These are phyloP conservation scores for Nicotiana attenuata DNA, from an alignment of 257 asterid genomes.

Conservation along the genomic window DNA sequence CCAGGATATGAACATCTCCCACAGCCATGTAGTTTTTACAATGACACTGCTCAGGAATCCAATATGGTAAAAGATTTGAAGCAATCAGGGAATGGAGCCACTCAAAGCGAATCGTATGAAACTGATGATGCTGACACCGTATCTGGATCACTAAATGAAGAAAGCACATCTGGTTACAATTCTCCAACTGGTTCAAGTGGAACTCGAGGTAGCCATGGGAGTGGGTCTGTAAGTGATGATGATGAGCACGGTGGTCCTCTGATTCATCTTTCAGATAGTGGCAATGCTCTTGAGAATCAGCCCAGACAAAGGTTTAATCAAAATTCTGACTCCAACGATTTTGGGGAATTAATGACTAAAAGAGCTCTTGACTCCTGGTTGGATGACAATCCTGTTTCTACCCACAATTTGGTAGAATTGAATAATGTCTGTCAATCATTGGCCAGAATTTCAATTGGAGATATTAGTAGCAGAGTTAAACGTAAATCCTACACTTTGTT, in stretches of 20 bases:
- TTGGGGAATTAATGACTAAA: conserved; percentile 69
- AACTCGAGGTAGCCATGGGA: conserved; percentile 31
- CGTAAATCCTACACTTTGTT: conserved; percentile 61
- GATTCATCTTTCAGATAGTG: conserved; percentile 74
- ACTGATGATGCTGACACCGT: conserved; percentile 47
- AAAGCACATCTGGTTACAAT: conserved; percentile 63
- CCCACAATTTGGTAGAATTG: conserved; percentile 38
- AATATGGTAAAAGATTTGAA: conserved; percentile 23
- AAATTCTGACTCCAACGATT: conserved; percentile 39
- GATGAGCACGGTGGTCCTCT: conserved; percentile 41
- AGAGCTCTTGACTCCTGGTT: conserved; percentile 88
- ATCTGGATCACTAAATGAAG: conserved; percentile 77
- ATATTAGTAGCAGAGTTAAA: conserved; percentile 60
- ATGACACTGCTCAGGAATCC: conserved; percentile 29
- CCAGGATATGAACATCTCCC: conserved; percentile 99
- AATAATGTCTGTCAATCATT: conserved; percentile 46
- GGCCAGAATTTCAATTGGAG: conserved; percentile 86
- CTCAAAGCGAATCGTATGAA: conserved; percentile 42
- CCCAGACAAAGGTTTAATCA: conserved; percentile 25
- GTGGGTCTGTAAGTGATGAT: conserved; percentile 41
- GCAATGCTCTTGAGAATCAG: conserved; percentile 35
- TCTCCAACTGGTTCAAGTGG: conserved; percentile 50
- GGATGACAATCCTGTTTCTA: conserved; percentile 60
- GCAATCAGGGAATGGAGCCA: conserved; percentile 21
- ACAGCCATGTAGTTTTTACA: conserved; percentile 69